Evolutionary conservation across 768 basidiomycete species (phyloP), one percentile per base, ranked within the genome.

Genomic region (Scleroderma bovista): DNA sequence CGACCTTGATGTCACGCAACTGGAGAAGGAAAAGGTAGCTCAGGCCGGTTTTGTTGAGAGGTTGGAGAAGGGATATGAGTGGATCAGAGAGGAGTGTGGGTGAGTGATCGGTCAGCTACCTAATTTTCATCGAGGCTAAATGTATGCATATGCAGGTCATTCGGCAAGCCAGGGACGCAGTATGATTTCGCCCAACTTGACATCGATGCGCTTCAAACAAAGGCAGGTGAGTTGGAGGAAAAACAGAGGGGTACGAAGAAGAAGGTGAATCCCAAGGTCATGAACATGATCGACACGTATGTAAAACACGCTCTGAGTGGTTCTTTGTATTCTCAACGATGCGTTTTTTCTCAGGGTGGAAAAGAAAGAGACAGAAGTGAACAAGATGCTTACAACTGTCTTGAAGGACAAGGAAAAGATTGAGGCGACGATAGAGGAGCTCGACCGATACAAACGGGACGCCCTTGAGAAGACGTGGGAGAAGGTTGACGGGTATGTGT

Each of bases 381-480:
- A 82, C 66, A 93, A 89, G 73, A 97, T 89, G 81, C 76, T 98
- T 65, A 64, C 76, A 2, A 90, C 86, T 3, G 93, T 98, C 1
- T 68, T 91, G 61, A 86, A 88, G 60, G 96, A 99, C 69, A 95
- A 95, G 67, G 74, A 83, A 57, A 98, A 95, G 73, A 98, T 99
- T 44, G 92, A 96, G 59, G 81, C 84, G 50, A 97, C 93, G 0
- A 94, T 99, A 52, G 84, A 80, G 26, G 89, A 96, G 62, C 81
- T 98, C 10, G 95, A 98, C 65, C 78, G 83, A 43, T 93, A 95
- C 68, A 99, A 99, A 72, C 80, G 88, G 24, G 93, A 95, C 56
- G 91, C 96, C 0, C 73, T 98, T 46, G 81, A 83, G 66, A 94
- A 87, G 70, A 97, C 94, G 1, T 99, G 96, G 95, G 82, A 87